Evolutionary conservation across 2,329 filamentous ascomycete genomes (phyloP), one percentile per base, ranked within the genome.

Genomic region (Cercospora zeina): DNA sequence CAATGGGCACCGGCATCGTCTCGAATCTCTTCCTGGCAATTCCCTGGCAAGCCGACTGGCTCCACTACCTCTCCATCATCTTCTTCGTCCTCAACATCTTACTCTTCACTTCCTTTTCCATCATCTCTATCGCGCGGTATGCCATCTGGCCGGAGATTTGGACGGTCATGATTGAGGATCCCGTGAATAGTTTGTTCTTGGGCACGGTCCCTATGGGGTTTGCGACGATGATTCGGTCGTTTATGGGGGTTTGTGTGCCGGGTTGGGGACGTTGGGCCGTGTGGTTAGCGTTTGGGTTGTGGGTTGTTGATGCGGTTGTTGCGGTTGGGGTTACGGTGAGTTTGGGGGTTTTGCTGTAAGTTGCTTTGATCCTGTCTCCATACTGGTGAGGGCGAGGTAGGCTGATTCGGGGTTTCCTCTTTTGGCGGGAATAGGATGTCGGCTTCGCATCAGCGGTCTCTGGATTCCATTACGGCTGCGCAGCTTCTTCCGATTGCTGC

Each of bases 1-100:
- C 63, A 27, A 72, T 90, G 87, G 87, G 87, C 34, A 90, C 87
- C 0, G 88, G 87, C 19, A 84, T 90, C 39, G 83, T 87, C 8
- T 83, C 84, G 1, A 81, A 89, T 39, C 77, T 90, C 19, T 78
- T 90, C 16, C 78, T 84, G 66, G 81, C 82, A 16, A 79, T 89
- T 10, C 87, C 87, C 0, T 89, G 85, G 72, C 81, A 86, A 64
- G 79, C 79, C 1, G 61, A 67, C 8, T 87, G 83, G 80, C 77
- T 89, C 0, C 80, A 83, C 67, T 85, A 82, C 73, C 77, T 88
- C 19, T 84, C 85, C 1, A 81, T 86, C 53, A 69, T 81, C 54
- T 83, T 89, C 71, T 89, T 89, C 70, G 74, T 75, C 3, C 76
- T 88, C 16, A 89, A 89, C 69, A 71, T 83, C 13, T 61, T 76